phyloP scores from a whole-genome alignment of 805 yeast genomes.

The Wickerhamiella siamensis region DNA sequence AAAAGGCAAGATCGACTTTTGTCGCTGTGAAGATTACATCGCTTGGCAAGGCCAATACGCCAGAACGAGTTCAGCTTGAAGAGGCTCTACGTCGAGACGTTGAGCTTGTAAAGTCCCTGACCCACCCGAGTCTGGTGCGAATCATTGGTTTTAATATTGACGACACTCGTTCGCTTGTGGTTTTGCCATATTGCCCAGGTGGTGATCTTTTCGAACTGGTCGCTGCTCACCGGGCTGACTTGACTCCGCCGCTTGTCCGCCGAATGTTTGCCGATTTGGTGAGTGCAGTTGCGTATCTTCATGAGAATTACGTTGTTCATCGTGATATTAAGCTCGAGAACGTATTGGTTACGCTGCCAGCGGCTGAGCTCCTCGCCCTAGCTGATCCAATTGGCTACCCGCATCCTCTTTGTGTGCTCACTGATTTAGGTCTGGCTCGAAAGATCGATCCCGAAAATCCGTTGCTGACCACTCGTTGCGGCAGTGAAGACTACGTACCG shows the following conservation, averaged over 20 bases:
- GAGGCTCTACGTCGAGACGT: constrained; percentile 60
- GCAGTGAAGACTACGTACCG: constrained; percentile 91
- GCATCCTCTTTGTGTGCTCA: constrained; percentile 39
- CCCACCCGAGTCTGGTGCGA: constrained; percentile 58
- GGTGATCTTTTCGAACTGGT: constrained; percentile 71
- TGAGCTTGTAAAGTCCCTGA: constrained; percentile 33
- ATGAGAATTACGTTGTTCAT: constrained; percentile 56
- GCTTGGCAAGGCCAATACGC: constrained; percentile 28
- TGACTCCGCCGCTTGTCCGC: constrained; percentile 38
- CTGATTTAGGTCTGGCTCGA: constrained; percentile 85
- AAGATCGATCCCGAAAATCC: constrained; percentile 46
- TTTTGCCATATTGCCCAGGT: constrained; percentile 65
- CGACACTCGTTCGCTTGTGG: constrained; percentile 33
- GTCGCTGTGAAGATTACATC: constrained; percentile 63
- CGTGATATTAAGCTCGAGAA: constrained; percentile 88
- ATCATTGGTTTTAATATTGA: constrained; percentile 32
- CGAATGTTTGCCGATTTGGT: constrained; percentile 59
- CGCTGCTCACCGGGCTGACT: constrained; percentile 27
- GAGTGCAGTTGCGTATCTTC: constrained; percentile 59
- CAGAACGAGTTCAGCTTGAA: constrained; percentile 39
- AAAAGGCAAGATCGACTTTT: constrained; percentile 15
- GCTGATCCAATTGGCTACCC: constrained; percentile 13
- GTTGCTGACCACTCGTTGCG: constrained; percentile 74
- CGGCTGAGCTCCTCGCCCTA: constrained; percentile 23
- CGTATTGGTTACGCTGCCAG: constrained; percentile 33